Base-by-base conservation (phyloP, 257 asterid genomes). In the Forsythia viridissima region DNA sequence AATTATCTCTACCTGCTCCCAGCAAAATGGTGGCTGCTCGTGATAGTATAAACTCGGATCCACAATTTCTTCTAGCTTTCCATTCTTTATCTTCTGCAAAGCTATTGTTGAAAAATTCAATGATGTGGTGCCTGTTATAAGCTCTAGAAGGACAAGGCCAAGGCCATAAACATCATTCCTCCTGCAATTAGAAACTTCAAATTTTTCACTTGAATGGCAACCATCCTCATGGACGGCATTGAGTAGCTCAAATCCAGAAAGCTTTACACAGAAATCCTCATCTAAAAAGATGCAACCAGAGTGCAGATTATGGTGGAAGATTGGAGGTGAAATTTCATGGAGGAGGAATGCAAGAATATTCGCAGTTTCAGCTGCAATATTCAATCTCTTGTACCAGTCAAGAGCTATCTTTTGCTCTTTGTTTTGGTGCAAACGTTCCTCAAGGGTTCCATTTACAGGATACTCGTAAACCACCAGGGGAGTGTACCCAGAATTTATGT, bases 41-140 rank as follows among this genome's bases (percentile, higher is more conserved):
- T 91, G 97, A 74, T 87, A 88, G 87, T 88, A 88, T 44, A 91
- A 89, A 72, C 77, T 83, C n/a, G 87, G 92, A 61, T 91, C 97
- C 34, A 91, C 87, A 8, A 91, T 82, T 88, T 91, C 97, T 76
- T 91, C 94, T 20, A 91, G 59, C 83, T 86, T 87, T 70, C 94
- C 97, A 13, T 82, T 82, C 80, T 87, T 84, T 44, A 91, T 86
- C 91, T 86, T 91, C 74, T 87, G 89, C 86, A 91, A 55, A 69
- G 81, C 88, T 21, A 4, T 65, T 8, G 90, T 77, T 3, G 89
- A 75, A 21, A 76, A 59, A 57, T 80, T 78, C 77, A 16, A 61
- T 40, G 52, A 69, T n/a, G 84, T 77, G 21, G 77, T 79, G 8
- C 93, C 94, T 40, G 91, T 87, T 52, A 91, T 82, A 4, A 91